These are phyloP conservation scores for Schizothecium vesticola DNA, from an alignment of 495 filamentous ascomycete species.

Conservation along the genomic window DNA sequence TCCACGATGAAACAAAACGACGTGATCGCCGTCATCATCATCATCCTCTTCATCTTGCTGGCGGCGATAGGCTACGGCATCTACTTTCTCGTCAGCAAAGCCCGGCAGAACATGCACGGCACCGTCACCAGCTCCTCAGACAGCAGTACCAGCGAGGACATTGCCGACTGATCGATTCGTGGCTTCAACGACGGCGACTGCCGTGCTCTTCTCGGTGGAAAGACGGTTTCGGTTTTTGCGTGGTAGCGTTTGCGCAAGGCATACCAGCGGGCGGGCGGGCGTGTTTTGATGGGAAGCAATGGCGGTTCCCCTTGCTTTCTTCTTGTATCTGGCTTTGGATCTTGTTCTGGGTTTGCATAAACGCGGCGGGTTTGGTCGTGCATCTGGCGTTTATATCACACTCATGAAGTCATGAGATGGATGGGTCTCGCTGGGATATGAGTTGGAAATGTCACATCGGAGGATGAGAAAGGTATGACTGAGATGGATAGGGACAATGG, in stretches of 20 bases:
- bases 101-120: constrained; percentile 35
- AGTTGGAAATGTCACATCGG: neutral
- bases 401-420: neutral
- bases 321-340: neutral
- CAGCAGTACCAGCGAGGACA: constrained; percentile 24
- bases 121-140: constrained; percentile 25
- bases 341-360: neutral
- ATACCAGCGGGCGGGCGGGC: neutral
- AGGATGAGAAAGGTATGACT: neutral
- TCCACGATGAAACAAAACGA: constrained; percentile 64
- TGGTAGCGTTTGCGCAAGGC: neutral
- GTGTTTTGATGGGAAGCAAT: neutral
- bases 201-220: neutral
- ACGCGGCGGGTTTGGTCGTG: neutral
- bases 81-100: constrained; percentile 52
- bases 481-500: neutral
- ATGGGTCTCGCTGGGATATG: neutral
- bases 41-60: constrained; percentile 69
- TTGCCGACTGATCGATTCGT: neutral
- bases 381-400: neutral
- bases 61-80: constrained; percentile 62
- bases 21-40: constrained; percentile 77
- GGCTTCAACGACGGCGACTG: neutral
- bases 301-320: neutral
- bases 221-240: neutral